Conservation (phyloP, 192 early-diverging fungal genomes). For the Diversispora eburnea region DNA sequence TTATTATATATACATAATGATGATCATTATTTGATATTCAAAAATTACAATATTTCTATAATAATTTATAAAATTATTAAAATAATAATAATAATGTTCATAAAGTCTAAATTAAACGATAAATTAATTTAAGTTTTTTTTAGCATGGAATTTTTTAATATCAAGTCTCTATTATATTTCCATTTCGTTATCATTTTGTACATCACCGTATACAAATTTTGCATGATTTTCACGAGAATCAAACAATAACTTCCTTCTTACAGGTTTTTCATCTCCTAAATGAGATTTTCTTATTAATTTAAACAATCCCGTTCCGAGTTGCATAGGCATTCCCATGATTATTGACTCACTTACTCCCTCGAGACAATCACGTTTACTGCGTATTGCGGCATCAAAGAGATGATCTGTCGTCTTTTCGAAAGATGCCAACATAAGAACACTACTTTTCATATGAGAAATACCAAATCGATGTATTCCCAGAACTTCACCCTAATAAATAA, state of each 20-base stretch:
- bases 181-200: not conserved
- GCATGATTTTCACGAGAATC: slow-evolving; percentile 48
- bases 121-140: no score
- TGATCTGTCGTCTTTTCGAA: slow-evolving; percentile 99
- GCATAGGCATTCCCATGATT: slow-evolving; percentile 99
- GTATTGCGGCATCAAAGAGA: slow-evolving; percentile 96
- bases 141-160: no score
- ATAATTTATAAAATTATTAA: no score
- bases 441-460: slow-evolving; percentile 99
- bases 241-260: slow-evolving; percentile 59
- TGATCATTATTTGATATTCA: no score
- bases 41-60: no score
- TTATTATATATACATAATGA: no score
- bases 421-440: slow-evolving; percentile 97
- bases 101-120: no score
- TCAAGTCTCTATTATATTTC: no score
- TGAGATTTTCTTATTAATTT: slow-evolving; percentile 78
- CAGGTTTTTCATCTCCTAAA: slow-evolving; percentile 48
- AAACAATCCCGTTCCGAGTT: slow-evolving; percentile 94
- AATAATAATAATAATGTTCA: no score
- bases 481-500: slow-evolving; percentile 75
- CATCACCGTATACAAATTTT: slow-evolving; percentile 5
- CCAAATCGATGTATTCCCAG: slow-evolving; percentile 98
- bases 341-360: slow-evolving; percentile 98
- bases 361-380: slow-evolving; percentile 89